Conservation (phyloP, 1,284 basidiomycete genomes). For the Limonomyces culmigenus region DNA sequence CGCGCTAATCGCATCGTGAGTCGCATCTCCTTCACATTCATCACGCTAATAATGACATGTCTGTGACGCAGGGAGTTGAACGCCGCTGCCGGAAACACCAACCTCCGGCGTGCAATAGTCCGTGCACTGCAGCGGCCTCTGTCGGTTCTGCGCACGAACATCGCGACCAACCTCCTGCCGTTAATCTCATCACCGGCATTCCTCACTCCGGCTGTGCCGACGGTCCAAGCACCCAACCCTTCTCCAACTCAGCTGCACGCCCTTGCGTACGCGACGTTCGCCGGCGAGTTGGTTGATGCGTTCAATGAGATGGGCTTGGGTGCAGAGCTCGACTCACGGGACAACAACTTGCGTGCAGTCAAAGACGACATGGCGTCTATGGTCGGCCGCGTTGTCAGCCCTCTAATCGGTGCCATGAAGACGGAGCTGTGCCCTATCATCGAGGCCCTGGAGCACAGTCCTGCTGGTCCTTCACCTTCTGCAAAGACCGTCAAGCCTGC, state of each 20-base stretch:
- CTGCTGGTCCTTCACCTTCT: conserved; percentile 12
- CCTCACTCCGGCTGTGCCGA: conserved; percentile 30
- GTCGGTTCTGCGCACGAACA: conserved; percentile 51
- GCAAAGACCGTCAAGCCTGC: conserved; percentile 11
- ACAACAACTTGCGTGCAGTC: conserved; percentile 45
- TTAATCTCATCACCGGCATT: conserved; percentile 49
- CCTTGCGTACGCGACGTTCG: conserved; percentile 44
- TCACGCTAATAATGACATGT: not conserved
- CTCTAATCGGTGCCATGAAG: conserved; percentile 43
- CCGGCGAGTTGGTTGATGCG: conserved; percentile 50
- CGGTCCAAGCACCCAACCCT: conserved; percentile 28
- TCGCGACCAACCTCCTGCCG: conserved; percentile 48
- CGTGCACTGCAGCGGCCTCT: conserved; percentile 59
- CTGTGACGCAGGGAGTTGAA: conserved; percentile 41
- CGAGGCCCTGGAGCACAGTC: conserved; percentile 32
- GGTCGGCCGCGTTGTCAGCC: conserved; percentile 45
- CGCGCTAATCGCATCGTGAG: conserved; percentile 49
- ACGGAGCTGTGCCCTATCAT: conserved; percentile 40
- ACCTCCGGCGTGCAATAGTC: conserved; percentile 51
- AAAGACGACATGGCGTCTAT: conserved; percentile 52
- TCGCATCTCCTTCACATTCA: conserved; percentile 7
- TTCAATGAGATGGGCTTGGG: conserved; percentile 51
- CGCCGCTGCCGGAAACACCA: conserved; percentile 39
- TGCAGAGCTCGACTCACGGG: conserved; percentile 37
- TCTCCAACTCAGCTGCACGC: conserved; percentile 60